These are phyloP conservation scores for Thalassiosira pacifica DNA, from an alignment of 352 stramenopile species.

Conservation along the genomic window DNA sequence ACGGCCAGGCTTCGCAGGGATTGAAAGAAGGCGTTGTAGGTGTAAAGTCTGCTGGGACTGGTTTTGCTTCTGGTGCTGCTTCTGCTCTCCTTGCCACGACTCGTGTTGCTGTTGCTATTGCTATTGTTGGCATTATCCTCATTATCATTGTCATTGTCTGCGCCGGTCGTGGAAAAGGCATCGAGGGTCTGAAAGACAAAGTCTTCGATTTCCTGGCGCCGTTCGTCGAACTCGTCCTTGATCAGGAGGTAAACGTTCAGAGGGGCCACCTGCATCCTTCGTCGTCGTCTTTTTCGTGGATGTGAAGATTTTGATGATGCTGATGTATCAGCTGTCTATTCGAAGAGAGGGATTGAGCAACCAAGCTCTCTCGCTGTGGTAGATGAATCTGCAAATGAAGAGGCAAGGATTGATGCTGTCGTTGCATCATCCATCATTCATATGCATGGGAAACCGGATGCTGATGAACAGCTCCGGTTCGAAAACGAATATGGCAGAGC, in stretches of 20 bases:
- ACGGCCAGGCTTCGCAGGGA: slow-evolving; percentile 35
- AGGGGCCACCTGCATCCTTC: slow-evolving; percentile 5
- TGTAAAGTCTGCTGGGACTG: slow-evolving; percentile 49
- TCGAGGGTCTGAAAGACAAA: slow-evolving; percentile 48
- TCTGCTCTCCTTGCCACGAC: no score
- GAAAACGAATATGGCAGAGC: neutral
- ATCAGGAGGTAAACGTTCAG: slow-evolving; percentile 47
- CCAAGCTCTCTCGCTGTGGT: neutral
- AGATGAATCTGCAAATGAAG: neutral
- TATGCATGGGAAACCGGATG: neutral
- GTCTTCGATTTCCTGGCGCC: slow-evolving; percentile 22
- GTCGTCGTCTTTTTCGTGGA: neutral
- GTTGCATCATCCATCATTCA: neutral
- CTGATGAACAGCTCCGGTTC: neutral
- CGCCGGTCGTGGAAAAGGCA: slow-evolving; percentile 6
- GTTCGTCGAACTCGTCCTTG: slow-evolving; percentile 42
- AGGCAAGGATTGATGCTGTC: no score
- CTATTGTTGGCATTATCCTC: neutral
- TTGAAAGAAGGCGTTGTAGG: slow-evolving; percentile 50
- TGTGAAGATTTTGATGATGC: neutral
- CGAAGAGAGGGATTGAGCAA: no score
- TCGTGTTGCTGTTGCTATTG: slow-evolving; percentile 7
- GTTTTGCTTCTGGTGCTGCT: no score
- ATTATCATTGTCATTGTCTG: neutral
- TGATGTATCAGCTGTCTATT: neutral